Percentiles rank a stretch among this genome's conserved stretches.
phyloP scores from a whole-genome alignment of 1,284 basidiomycete species.

The Ceratorhiza oryzae-sativae region DNA sequence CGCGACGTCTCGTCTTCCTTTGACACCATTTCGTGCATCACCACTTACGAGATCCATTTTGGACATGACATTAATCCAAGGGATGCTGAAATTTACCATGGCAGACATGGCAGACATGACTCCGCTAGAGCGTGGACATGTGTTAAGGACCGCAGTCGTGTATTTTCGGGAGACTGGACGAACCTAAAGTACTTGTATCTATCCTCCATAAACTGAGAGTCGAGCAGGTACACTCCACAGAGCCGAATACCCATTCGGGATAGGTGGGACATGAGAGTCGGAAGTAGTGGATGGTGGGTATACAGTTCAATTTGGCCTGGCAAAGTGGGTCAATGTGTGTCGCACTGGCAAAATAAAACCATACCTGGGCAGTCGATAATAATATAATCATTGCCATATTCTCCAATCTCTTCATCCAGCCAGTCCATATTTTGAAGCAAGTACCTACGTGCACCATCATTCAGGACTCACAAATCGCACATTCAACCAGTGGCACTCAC shows the following conservation, averaged over 20 bases:
- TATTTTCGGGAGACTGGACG: conserved; percentile 29
- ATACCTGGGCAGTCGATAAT: conserved; percentile 97
- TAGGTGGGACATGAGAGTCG: conserved; percentile 80
- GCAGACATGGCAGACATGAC: conserved; percentile 98
- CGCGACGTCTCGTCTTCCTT: conserved; percentile 76
- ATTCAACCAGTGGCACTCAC: conserved; percentile 28
- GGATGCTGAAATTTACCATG: conserved; percentile 97
- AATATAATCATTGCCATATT: conserved; percentile 96
- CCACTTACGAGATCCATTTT: conserved; percentile 95
- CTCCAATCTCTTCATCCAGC: conserved; percentile 96
- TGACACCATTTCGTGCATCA: conserved; percentile 69
- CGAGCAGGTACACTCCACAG: conserved; percentile 89
- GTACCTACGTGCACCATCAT: conserved; percentile 65
- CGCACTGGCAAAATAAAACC: conserved; percentile 43
- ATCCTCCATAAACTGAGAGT: conserved; percentile 99
- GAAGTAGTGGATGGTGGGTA: conserved; percentile 97
- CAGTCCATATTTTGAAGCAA: conserved; percentile 97
- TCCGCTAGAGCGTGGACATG: conserved; percentile 64
- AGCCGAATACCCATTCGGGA: conserved; percentile 76
- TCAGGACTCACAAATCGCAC: not conserved
- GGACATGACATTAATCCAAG: conserved; percentile 97
- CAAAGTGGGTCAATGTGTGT: not conserved
- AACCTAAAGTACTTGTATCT: conserved; percentile 96
- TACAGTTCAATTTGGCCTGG: conserved; percentile 97
- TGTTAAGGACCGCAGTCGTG: not conserved